Base-by-base conservation (phyloP, 1,284 basidiomycete genomes). In the Sparassis latifolia region DNA sequence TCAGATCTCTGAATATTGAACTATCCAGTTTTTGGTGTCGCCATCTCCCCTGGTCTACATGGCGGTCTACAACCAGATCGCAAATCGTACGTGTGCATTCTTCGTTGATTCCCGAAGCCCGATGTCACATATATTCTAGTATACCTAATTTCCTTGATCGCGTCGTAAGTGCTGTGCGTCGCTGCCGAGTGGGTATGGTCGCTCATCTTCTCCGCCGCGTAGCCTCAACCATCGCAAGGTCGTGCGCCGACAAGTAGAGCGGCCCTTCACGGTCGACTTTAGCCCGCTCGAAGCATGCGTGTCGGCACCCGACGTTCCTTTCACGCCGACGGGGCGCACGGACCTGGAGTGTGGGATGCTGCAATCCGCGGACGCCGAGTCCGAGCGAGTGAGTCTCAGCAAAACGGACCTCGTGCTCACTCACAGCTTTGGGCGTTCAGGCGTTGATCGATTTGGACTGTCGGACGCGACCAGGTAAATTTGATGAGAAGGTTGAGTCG, bases 61-160 rank as follows among this genome's bases (percentile, higher is more conserved):
- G 29, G 7, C n/a, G 31, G 9, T 33, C 3, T 27, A 37, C 12
- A 37, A 7, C 35, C 35, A 37, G 12, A 37, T 37, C 6, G 6
- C 35, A 6, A 37, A 6, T 12, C 35, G 35, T 37, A 12, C 35
- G 35, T 37, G 20, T 20, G 20, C 20, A 20, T 20, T 20, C 20
- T 20, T 20, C 20, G 20, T 20, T 20, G 20, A 20, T 20, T 20
- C 20, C 20, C 20, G 20, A 20, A 20, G 20, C 20, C 3, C 29
- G 10, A 45, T 30, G 33, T 30, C 4, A 28, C 32, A 9, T 40
- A 27, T 33, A 42, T 12, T 46, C n/a, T 47, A 56, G 55, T 54
- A 32, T 54, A 56, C 42, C 51, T 56, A 4, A 48, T 49, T 32
- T 53, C 55, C 3, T 38, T 56, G 9, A 45, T 56, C 32, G 47